These are phyloP conservation scores for Sarocladium brachiariae DNA, from an alignment of 2,329 filamentous ascomycete species.

Conservation along the genomic window DNA sequence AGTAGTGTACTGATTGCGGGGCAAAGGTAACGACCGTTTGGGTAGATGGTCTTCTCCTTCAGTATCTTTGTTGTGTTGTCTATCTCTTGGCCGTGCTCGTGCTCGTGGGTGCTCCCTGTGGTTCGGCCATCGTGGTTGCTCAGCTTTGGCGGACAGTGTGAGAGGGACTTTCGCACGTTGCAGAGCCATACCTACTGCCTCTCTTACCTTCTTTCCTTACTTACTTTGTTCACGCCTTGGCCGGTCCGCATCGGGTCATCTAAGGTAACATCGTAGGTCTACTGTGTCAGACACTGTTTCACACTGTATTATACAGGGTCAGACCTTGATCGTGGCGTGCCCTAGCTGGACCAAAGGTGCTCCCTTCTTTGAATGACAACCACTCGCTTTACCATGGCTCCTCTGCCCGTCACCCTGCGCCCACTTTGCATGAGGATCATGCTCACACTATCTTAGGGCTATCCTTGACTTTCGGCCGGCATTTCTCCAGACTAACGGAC, in stretches of 20 bases:
- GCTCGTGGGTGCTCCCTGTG: too few relatives aligned
- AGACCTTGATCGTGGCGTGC: conserved; percentile 5
- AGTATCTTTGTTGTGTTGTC: neutral
- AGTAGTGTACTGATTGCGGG: conserved; percentile 1
- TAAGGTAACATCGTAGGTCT: too few relatives aligned
- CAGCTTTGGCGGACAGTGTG: too few relatives aligned
- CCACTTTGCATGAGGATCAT: neutral
- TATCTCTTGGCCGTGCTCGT: neutral
- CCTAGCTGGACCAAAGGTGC: neutral
- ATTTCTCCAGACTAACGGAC: neutral
- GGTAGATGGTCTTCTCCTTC: neutral
- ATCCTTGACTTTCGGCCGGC: neutral
- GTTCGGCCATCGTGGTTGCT: too few relatives aligned
- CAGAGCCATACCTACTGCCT: neutral
- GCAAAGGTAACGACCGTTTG: neutral
- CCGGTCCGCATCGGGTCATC: too few relatives aligned
- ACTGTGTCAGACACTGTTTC: conserved; percentile 6
- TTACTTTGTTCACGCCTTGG: too few relatives aligned
- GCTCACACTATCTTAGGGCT: neutral
- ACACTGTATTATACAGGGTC: conserved; percentile 1
- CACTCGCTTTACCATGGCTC: neutral
- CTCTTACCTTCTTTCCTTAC: too few relatives aligned
- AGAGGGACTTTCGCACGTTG: neutral
- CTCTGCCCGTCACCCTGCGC: conserved; percentile 1
- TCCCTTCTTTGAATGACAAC: conserved; percentile 2